Evolutionary conservation across 2,329 filamentous ascomycete genomes (phyloP), one percentile per base, ranked within the genome.

Genomic region (Periconia macrospinosa): DNA sequence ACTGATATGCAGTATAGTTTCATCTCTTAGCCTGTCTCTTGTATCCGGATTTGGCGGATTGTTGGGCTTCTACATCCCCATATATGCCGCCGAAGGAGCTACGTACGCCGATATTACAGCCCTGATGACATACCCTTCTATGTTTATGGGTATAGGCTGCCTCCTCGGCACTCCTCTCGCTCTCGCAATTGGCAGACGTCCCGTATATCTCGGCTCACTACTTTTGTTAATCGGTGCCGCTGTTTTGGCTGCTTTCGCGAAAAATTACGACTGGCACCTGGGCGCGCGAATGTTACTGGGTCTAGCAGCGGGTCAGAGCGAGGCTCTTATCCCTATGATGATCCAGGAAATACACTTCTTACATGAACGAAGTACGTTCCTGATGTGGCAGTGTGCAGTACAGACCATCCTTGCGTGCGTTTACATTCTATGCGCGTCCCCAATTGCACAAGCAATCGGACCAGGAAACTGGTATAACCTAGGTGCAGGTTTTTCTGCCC

Each of bases 391-490:
- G 49, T 71, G 72, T 23, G 72, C 75, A 0, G 71, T 74, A 10
- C 76, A 79, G 44, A 72, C 74, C 2, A 69, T 74, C 15, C 55
- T 76, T 5, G 72, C 70, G 1, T 70, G 75, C 0, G 60, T 76
- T 2, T 75, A 67, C 53, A 64, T 70, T 0, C 65, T 79, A 0
- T 75, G 75, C 41, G 75, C 77, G 1, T 73, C 74, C 6, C 75
- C 75, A 1, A 78, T 80, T 40, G 76, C 76, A 2, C 72, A 61
- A 0, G 73, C 68, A 0, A 76, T 79, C 7, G 75, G 75, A 0
- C 70, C 76, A 0, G 54, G 66, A 2, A 73, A 76, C 43, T 79
- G 78, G 78, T 79, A 80, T 42, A 69, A 71, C 1, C 65, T 79
- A 5, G 76, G 75, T 1, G 73, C 69, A 3, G 69, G 68, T 1